Evolutionary conservation across 352 stramenopile species (phyloP), one percentile per base, ranked within the genome.

Genomic region (Achlya hypogyna): DNA sequence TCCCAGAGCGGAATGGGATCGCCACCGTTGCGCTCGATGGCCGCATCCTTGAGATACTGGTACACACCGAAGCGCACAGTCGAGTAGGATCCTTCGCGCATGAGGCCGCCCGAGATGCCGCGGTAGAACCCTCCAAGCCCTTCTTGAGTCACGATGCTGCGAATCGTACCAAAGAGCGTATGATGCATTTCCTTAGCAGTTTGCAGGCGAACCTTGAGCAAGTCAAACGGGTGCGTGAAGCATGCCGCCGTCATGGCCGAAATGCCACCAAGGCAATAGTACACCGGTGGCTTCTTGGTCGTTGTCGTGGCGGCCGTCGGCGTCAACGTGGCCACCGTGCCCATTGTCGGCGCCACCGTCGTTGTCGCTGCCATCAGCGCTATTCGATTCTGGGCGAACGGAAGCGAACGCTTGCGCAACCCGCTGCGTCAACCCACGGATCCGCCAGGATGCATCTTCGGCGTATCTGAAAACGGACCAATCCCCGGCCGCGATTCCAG

Each of bases 51-150:
- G 51, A 93, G 81, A 47, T 82, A 78, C 69, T 93, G 84, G 73
- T 93, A 93, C 20, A 91, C 78, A 23, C 82, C 84, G 64, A 93
- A 93, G 38, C 84, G 84, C 75, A 87, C 86, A 59, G 82, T 93
- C 45, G 82, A 91, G 73, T 93, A 93, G 62, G 84, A 90, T 27
- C 84, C 84, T 71, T 93, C 84, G 47, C 84, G 75, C 84, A 93
- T 89, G 62, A 77, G 74, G 18, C 84, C 84, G 12, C 84, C 84
- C 0, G 79, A 88, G 65, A 93, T 93, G 53, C 84, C 84, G 53
- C 90, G 82, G 64, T 93, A 93, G 25, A 93, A 78, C 4, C 84
- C 84, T 28, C 74, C 58, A 47, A 89, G 69, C 27, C 84, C 84
- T 35, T 93, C 80, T n/a, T 81, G 72, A 56, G 76, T 71, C 18